These are phyloP conservation scores for Chlamydomonas reinhardtii DNA, from an alignment of 163 green algal species.

Conservation along the genomic window DNA sequence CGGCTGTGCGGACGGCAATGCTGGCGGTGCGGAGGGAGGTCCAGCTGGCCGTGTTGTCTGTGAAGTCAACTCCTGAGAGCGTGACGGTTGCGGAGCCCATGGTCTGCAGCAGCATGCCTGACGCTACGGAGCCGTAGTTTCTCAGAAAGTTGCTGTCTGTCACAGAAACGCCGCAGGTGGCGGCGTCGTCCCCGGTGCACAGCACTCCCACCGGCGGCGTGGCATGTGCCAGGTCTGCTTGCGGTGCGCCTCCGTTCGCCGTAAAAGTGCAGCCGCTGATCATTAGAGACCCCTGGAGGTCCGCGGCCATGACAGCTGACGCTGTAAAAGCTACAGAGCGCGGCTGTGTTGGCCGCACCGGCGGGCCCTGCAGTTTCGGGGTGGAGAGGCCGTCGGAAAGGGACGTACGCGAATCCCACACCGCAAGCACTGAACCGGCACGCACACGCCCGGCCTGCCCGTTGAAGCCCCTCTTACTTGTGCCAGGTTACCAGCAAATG, in stretches of 20 bases:
- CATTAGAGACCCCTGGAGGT: neutral
- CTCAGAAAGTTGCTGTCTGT: neutral
- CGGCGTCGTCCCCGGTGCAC: neutral
- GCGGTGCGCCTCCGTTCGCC: neutral
- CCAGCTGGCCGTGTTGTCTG: neutral
- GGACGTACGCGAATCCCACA: no score
- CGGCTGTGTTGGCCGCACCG: neutral
- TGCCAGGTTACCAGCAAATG: neutral
- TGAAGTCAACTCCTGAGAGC: neutral
- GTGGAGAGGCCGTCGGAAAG: no score
- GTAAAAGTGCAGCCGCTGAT: neutral
- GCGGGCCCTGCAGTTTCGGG: neutral
- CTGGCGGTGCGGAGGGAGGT: neutral
- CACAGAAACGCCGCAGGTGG: neutral
- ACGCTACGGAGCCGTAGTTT: neutral
- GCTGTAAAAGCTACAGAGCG: neutral
- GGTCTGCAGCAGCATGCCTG: neutral
- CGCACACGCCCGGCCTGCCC: no score
- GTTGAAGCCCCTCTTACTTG: neutral
- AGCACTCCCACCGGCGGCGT: constrained; percentile 1
- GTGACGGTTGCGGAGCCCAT: neutral
- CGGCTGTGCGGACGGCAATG: neutral
- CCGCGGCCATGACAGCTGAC: neutral
- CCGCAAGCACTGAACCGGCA: neutral
- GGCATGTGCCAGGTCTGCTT: neutral